phyloP scores from a whole-genome alignment of 805 yeast genomes.

The Wickerhamomyces bovis region DNA sequence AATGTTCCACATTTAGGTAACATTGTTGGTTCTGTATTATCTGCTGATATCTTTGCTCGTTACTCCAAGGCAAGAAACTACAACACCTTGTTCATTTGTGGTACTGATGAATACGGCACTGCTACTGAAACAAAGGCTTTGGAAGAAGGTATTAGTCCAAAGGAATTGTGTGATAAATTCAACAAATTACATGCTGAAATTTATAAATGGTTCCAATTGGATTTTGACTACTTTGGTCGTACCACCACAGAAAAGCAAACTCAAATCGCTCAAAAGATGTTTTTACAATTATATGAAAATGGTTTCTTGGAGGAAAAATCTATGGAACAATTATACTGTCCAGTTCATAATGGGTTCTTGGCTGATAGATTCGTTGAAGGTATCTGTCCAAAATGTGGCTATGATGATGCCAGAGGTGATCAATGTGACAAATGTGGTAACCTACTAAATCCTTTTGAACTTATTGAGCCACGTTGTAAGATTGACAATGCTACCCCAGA shows the following conservation, averaged over 20 bases:
- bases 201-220: conserved; percentile 95
- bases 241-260: conserved; percentile 92
- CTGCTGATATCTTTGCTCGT: conserved; percentile 91
- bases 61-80: conserved; percentile 84
- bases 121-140: conserved; percentile 98
- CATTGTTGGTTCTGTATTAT: conserved; percentile 88
- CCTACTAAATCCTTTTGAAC: conserved; percentile 85
- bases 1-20: conserved; percentile 98
- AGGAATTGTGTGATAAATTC: conserved; percentile 86
- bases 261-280: conserved; percentile 91
- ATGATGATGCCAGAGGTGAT: conserved; percentile 98
- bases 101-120: conserved; percentile 99
- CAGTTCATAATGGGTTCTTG: conserved; percentile 79
- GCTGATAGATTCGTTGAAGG: conserved; percentile 99
- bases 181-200: conserved; percentile 81
- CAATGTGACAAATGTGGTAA: conserved; percentile 97
- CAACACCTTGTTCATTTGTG: conserved; percentile 84
- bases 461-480: conserved; percentile 93
- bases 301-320: conserved; percentile 80
- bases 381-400: conserved; percentile 89
- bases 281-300: conserved; percentile 67
- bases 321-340: conserved; percentile 88
- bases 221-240: conserved; percentile 92
- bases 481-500: conserved; percentile 79
- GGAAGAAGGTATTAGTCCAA: conserved; percentile 87